These are phyloP conservation scores for Leishmania tarentolae DNA, from an alignment of 208 protist genomes.

Conservation along the genomic window DNA sequence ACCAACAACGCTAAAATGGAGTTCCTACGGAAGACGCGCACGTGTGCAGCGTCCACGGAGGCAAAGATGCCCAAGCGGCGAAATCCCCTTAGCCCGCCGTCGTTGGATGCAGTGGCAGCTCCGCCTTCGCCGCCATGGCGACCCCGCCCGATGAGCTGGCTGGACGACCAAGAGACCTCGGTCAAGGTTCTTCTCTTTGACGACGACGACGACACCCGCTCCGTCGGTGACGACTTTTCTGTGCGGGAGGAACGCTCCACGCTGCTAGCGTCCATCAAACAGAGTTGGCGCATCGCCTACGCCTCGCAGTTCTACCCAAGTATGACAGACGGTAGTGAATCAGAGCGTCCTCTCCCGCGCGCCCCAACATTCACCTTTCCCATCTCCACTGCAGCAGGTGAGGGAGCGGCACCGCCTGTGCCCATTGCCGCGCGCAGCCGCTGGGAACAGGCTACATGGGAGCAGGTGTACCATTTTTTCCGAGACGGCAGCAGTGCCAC, in stretches of 20 bases:
- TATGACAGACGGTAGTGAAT: slow-evolving; percentile 17
- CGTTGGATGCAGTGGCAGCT: not conserved
- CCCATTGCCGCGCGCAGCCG: not conserved
- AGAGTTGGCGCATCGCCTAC: slow-evolving; percentile 33
- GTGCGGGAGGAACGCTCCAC: slow-evolving; percentile 30
- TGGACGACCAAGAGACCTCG: slow-evolving; percentile 21
- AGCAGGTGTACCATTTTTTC: slow-evolving; percentile 28
- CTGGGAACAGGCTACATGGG: slow-evolving; percentile 9
- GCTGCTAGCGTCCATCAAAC: slow-evolving; percentile 22
- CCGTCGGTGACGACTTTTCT: slow-evolving; percentile 18
- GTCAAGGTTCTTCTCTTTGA: slow-evolving; percentile 34
- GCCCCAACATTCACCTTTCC: not conserved
- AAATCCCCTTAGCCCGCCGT: not conserved
- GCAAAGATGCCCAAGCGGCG: slow-evolving; percentile 3
- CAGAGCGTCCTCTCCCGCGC: not conserved
- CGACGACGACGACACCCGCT: slow-evolving; percentile 34
- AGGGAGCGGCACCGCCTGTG: not conserved
- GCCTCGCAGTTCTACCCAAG: slow-evolving; percentile 25
- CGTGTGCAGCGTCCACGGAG: too few species aligned
- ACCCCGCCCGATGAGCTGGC: slow-evolving; percentile 32
- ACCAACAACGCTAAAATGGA: slow-evolving; percentile 20
- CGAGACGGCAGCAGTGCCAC: slow-evolving; percentile 9
- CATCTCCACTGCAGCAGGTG: not conserved
- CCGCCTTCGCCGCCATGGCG: not conserved
- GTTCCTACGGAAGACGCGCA: not conserved